A percentile compares a stretch with the other conserved stretches of the same genome.
Conservation (phyloP, 306 rosid genomes). For the Betula pendula region DNA sequence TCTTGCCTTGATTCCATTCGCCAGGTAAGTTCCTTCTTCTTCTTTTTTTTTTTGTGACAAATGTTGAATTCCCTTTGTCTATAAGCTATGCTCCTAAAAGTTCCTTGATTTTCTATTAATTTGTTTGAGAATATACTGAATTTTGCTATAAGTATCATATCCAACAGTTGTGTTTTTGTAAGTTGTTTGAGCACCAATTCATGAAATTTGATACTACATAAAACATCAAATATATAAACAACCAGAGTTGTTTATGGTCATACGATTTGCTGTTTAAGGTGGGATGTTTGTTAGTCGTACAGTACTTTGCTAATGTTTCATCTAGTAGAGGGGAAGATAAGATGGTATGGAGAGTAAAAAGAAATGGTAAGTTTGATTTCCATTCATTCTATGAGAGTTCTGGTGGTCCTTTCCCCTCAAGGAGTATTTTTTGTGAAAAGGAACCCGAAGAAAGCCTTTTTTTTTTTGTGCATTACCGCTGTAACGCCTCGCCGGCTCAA, state of each 20-base stretch:
- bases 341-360: not conserved
- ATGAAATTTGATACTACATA: not conserved
- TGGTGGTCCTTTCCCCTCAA: not conserved
- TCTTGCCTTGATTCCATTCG: conserved; percentile 65
- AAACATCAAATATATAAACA: not conserved
- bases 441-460: not conserved
- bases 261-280: not conserved
- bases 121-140: not conserved
- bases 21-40: conserved; percentile 43
- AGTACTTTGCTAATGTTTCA: not conserved
- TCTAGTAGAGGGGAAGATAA: not conserved
- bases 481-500: too few relatives aligned
- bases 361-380: not conserved
- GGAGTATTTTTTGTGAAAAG: not conserved
- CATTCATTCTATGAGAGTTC: not conserved
- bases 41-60: not conserved
- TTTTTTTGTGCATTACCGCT: too few relatives aligned
- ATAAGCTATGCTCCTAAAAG: not conserved
- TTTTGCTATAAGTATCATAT: not conserved
- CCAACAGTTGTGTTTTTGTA: not conserved
- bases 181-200: not conserved
- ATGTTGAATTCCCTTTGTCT: not conserved
- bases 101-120: not conserved
- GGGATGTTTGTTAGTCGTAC: not conserved
- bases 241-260: not conserved